These are phyloP conservation scores for Cymbopogon flexuosus DNA, from an alignment of 202 grass and related monocot species.

Conservation along the genomic window DNA sequence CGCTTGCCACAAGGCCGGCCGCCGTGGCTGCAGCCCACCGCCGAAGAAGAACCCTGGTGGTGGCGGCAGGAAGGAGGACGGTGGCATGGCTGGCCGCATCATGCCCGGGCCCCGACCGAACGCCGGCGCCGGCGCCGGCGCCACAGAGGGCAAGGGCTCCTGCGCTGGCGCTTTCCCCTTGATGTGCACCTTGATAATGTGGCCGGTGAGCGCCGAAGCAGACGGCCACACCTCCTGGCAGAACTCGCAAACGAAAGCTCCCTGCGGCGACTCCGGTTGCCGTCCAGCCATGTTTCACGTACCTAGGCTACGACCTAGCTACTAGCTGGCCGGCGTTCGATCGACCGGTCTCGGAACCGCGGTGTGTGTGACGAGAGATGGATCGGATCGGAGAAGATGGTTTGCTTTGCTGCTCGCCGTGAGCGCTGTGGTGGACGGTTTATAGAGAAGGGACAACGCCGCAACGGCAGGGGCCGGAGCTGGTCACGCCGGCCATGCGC, in stretches of 20 bases:
- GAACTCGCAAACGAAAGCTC: neutral
- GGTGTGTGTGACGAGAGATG: neutral
- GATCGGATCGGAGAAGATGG: neutral
- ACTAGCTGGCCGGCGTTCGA: neutral
- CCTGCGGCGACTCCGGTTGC: neutral
- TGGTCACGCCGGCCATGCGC: neutral
- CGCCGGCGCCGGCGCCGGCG: neutral
- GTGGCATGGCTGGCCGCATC: neutral
- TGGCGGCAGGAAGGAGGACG: neutral
- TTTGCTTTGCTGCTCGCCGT: neutral
- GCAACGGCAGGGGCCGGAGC: neutral
- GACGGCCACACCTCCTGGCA: neutral
- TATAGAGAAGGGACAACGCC: neutral
- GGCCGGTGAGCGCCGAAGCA: neutral
- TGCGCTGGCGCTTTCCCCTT: neutral
- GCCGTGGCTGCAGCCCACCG: neutral
- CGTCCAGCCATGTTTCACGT: neutral
- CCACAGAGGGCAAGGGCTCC: no score
- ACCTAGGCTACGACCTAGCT: neutral
- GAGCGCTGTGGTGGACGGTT: neutral
- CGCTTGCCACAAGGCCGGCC: neutral
- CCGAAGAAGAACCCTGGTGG: neutral
- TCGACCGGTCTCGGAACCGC: neutral
- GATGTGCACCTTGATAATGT: neutral
- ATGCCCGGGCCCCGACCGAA: neutral